These are phyloP conservation scores for Apiospora arundinis DNA, from an alignment of 2,329 filamentous ascomycete genomes.

Conservation along the genomic window DNA sequence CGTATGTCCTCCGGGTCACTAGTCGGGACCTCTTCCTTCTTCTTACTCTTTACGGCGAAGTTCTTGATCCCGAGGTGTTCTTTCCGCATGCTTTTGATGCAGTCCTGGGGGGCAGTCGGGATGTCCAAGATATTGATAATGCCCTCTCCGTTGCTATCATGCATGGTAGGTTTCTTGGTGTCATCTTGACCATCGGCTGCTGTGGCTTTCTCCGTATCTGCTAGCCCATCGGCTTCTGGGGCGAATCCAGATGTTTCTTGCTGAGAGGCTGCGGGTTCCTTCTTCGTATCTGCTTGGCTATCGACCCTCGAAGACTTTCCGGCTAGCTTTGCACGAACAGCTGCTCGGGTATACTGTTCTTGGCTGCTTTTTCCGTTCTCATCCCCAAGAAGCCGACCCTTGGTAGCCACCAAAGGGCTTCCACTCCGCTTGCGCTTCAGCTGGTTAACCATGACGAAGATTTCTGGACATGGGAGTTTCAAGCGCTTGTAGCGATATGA, in stretches of 20 bases:
- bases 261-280: neutral
- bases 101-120: neutral
- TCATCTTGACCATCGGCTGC: neutral
- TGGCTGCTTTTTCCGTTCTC: neutral
- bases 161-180: neutral
- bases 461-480: neutral
- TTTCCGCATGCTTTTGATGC: neutral
- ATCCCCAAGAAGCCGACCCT: neutral
- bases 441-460: neutral
- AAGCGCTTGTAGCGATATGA: neutral
- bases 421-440: slow-evolving; percentile 10
- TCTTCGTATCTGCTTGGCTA: neutral
- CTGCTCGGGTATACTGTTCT: neutral
- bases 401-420: neutral
- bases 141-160: neutral
- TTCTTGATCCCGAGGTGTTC: neutral
- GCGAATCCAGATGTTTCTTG: neutral
- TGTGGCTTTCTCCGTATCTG: neutral
- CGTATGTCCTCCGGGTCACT: neutral
- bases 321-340: neutral
- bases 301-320: neutral
- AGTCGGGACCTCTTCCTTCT: neutral
- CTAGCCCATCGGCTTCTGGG: neutral
- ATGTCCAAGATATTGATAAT: neutral
- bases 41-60: neutral